Base-by-base conservation (phyloP, 345 rosid species). In the Turritis glabra region DNA sequence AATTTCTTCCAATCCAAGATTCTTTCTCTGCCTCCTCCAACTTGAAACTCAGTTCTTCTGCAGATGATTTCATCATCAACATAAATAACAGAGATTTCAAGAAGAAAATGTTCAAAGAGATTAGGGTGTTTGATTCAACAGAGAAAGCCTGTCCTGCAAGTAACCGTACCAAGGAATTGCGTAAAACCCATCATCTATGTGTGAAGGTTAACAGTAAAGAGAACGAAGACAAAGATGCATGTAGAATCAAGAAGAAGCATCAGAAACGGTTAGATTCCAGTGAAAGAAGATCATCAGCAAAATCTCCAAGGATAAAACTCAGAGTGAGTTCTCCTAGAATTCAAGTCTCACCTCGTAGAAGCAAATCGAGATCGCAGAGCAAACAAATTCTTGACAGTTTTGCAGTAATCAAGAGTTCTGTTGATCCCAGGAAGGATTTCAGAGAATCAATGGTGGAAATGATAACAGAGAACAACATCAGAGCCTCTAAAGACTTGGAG, bases 381-480 rank as follows among this genome's bases (percentile, higher is more conserved):
- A 82, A 40, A 53, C 61, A 69, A 59, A 33, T 79, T 27, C 35
- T 83, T 0, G 84, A 83, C 30, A 83, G 90, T 47, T 69, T 83
- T 64, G 92, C 89, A n/a, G 82, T 93, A 0, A 89, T 85, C 52
- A 90, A 89, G 77, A 77, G 80, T 1, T 90, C 98, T 14, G 12
- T 75, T 63, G 96, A 93, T 85, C 98, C 98, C 0, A 84, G 72
- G 72, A 86, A 74, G 22, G 97, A 93, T 77, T 93, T 93, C 85
- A 85, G 83, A 76, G 96, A 89, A 11, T 93, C 97, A 21, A 93
- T 93, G 97, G 82, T 78, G 75, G 98, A 93, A 77, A 93, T 93
- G 97, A 90, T 93, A 29, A 69, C 70, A 80, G 97, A 86, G 82
- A 87, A 90, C 72, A 87, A 86, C 19, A 84, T 93, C 26, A 80